These are phyloP conservation scores for Xylaria digitata DNA, from an alignment of 2,329 filamentous ascomycete species.

Conservation along the genomic window DNA sequence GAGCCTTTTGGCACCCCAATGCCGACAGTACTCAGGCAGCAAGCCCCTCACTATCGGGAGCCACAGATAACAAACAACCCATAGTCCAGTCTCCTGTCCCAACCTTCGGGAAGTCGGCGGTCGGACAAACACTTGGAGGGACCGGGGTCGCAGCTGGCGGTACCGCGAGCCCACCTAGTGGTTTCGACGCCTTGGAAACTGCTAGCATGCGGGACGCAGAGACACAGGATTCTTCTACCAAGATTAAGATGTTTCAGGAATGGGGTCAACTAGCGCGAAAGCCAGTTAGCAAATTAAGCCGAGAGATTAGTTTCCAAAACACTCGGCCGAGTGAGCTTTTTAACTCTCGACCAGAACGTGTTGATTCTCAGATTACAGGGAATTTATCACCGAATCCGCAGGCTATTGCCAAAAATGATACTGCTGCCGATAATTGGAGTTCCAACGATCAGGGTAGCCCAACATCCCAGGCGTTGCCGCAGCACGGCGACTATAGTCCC, in stretches of 20 bases:
- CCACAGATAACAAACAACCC: background rate
- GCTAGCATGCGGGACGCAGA: slow-evolving; percentile 11
- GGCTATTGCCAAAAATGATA: background rate
- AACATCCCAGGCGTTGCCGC: background rate
- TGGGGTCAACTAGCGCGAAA: slow-evolving; percentile 35
- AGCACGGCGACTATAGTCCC: slow-evolving; percentile 13
- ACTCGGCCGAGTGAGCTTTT: background rate
- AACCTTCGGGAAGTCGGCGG: background rate
- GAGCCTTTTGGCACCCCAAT: background rate
- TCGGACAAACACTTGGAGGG: background rate
- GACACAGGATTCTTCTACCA: background rate
- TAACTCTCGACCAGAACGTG: too few species aligned
- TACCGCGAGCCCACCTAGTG: background rate
- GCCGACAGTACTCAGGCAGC: background rate
- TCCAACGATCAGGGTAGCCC: background rate
- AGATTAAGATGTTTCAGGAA: slow-evolving; percentile 23
- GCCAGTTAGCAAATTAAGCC: background rate
- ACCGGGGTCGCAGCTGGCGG: background rate
- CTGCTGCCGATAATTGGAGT: background rate
- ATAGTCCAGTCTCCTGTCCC: background rate
- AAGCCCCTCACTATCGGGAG: background rate
- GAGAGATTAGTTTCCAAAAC: background rate
- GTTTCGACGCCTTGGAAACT: slow-evolving; percentile 16
- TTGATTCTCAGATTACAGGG: background rate
- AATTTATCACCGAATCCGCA: background rate